Base-by-base conservation (phyloP, 805 yeast species). In the Saccharomycopsis babjevae region DNA sequence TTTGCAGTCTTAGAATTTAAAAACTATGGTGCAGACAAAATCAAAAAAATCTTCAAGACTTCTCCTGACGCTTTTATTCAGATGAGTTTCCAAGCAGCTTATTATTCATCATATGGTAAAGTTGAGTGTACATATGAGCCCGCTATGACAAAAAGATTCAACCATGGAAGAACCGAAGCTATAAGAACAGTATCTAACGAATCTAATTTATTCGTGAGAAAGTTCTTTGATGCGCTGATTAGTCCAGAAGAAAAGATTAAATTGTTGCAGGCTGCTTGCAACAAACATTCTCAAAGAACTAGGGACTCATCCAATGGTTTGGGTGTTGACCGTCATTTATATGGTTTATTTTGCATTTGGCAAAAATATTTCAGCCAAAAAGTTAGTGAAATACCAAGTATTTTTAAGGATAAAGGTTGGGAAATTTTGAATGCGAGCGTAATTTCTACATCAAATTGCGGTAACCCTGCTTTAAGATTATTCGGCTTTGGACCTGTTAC, bases 121-220 rank as follows among this genome's bases (percentile, higher is more conserved):
- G 93, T 90, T 46, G 97, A 90, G 72, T 88, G 96, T 65, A 89
- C 96, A 5, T 91, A 91, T 71, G 97, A 91, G 74, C 97, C 97
- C 1, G 97, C 97, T 8, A 91, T 91, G 97, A 92, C 97, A 3
- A 91, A 91, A 72, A 77, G 77, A 62, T 91, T 85, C 70, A 79
- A 86, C 65, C 96, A 91, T 70, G 97, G 97, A 11, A 81, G 97
- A 71, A 91, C 97, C 0, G 97, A 91, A 72, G 96, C 97, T 3
- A 84, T 91, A 60, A 79, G 97, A 68, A 81, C 96, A 0, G 97
- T 91, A 4, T 84, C 93, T 6, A 77, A 82, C 67, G 89, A 89
- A 69, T 86, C 94, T 0, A 88, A 88, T 68, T 77, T 81, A 55
- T 91, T 90, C 74, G 96, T 89, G 18, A 83, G 96, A 61, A 87